These are phyloP conservation scores for Ceratobasidium papillatum DNA, from an alignment of 1,284 basidiomycete species.

Conservation along the genomic window DNA sequence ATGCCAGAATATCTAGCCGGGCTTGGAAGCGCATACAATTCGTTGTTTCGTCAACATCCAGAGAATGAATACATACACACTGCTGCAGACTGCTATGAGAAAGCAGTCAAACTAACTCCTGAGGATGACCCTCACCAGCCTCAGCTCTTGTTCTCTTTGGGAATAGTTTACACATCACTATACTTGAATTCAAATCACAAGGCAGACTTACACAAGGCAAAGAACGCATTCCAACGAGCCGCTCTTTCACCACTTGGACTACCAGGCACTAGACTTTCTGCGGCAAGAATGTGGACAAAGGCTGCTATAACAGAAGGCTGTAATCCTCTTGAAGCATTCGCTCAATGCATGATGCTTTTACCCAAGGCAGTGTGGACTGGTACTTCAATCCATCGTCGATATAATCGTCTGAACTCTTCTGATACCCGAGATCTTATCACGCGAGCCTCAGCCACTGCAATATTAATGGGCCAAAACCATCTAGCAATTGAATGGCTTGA, in stretches of 20 bases:
- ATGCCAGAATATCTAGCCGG: not conserved
- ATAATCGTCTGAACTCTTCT: not conserved
- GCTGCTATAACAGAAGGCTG: not conserved
- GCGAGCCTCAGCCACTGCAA: not conserved
- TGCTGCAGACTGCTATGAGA: not conserved
- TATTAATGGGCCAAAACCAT: not conserved
- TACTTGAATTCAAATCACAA: not conserved
- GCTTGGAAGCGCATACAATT: not conserved
- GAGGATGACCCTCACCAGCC: not conserved
- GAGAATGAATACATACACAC: not conserved
- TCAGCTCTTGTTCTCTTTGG: not conserved
- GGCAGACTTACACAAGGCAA: not conserved
- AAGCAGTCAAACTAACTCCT: not conserved
- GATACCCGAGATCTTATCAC: not conserved
- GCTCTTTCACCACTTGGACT: not conserved
- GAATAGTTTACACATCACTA: not conserved
- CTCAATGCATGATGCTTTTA: not conserved
- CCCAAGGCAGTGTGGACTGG: not conserved
- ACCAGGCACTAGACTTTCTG: not conserved
- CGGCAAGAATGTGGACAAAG: not conserved
- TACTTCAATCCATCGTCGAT: not conserved
- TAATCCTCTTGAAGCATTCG: not conserved
- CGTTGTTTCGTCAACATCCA: not conserved
- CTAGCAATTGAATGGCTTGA: constrained; percentile 21
- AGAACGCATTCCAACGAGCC: not conserved